Base-by-base conservation (phyloP, 2,329 filamentous ascomycete genomes). In the Calonectria hongkongensis region DNA sequence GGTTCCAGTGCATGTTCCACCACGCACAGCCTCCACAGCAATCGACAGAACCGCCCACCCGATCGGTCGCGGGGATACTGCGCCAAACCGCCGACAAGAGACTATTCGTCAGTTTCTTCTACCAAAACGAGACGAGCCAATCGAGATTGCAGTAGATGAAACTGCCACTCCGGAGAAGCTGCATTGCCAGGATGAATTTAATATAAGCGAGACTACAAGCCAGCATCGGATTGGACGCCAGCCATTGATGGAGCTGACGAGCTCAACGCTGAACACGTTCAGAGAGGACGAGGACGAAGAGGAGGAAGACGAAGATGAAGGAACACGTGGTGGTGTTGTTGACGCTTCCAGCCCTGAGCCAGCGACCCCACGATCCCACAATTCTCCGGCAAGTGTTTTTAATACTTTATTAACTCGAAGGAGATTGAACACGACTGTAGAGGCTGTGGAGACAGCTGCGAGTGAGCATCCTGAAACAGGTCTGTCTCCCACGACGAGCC, bases 111-210 rank as follows among this genome's bases (percentile, higher is more conserved):
- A 72, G 39, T 85, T 83, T 73, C 82, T 85, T 45, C 78, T 73
- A 30, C 74, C 79, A 9, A 74, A 67, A 18, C 66, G 68, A 15
- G 69, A 74, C 16, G 58, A 77, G 18, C 76, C 79, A 21, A 82
- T 85, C 50, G 73, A 82, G 21, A 85, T 85, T 75, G 81, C 81
- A 63, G 80, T 74, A 30, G 83, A 85, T 74, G 77, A 82, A 43
- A 84, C 83, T 18, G 82, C 82, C 48, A 84, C 79, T 27, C 68
- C 69, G 16, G 78, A 72, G 43, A 73, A 63, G 18, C 43, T 70
- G 47, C 72, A 73, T 30, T 63, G 8, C 28, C 18, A 33, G 39
- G 66, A 74, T 30, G 54, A 65, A 41, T 41, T 70, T 30, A 69
- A 51, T 70, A 50, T 60, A 69, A 67, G 63, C 48, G 74, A 48